Base-by-base conservation (phyloP, 2,329 filamentous ascomycete species). In the Aspergillus sojae region DNA sequence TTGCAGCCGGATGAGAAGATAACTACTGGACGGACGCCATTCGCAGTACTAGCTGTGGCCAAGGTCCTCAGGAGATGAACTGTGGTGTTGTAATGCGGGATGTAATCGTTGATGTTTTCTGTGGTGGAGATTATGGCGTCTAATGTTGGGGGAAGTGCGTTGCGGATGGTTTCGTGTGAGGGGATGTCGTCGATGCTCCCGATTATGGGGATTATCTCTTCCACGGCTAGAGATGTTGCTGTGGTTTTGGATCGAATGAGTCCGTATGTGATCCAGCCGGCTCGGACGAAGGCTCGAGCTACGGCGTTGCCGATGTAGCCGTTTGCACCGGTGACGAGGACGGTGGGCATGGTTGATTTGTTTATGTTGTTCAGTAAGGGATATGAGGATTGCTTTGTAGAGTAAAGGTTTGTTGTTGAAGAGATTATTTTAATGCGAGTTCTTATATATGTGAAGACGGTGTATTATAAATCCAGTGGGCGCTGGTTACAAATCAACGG, bases 251-350 rank as follows among this genome's bases (percentile, higher is more conserved):
- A 30, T 12, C 61, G 63, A 3, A 61, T 41, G 0, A 65, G 61
- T 14, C 61, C 63, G 21, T 65, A 63, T 21, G 58, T 62, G 11
- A 43, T 59, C 63, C 61, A 65, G 1, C 63, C 63, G 9, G 61
- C 61, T 32, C 63, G 58, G 19, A 57, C 45, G 52, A 65, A 65
- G 21, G 63, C 61, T 5, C 54, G 54, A 14, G 61, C 61, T 16
- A 63, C 63, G 21, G 61, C 63, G 28, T 63, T 65, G 41, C 63
- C 61, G 48, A 65, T 65, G 48, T 65, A 65, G 41, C 63, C 63
- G 19, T 65, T 63, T 12, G 63, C 63, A 28, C 63, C 57, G 28
- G 63, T 65, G 23, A 65, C 48, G 43, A 65, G 61, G 36, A 63
- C 64, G 5, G 19, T 28, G 7, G 46, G 46, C 46, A 50, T 50